phyloP scores from a whole-genome alignment of 2,329 filamentous ascomycete species.

The Ciborinia camelliae region DNA sequence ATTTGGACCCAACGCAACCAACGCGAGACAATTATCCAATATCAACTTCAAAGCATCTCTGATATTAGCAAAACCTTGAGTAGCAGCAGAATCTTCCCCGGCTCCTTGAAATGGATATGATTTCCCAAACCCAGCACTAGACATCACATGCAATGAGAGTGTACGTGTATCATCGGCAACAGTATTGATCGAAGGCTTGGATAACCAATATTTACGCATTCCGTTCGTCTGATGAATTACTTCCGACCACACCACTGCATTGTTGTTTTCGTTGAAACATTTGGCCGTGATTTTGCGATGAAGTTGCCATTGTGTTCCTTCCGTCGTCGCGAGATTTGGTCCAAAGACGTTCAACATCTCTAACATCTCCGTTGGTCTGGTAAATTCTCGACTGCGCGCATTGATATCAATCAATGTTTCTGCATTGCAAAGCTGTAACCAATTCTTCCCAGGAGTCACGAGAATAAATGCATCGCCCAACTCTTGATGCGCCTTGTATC shows the following conservation, averaged over 20 bases:
- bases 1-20: slow-evolving; percentile 10
- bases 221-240: slow-evolving; percentile 11
- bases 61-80: neutral
- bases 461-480: slow-evolving; percentile 15
- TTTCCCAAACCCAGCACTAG: slow-evolving; percentile 12
- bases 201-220: slow-evolving; percentile 12
- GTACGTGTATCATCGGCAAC: slow-evolving; percentile 11
- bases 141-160: slow-evolving; percentile 15
- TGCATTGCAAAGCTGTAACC: slow-evolving; percentile 14
- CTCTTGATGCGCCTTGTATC: slow-evolving; percentile 12
- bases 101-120: slow-evolving; percentile 11
- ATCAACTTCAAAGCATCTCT: slow-evolving; percentile 12
- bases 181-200: neutral
- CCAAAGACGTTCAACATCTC: slow-evolving; percentile 15
- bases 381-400: neutral
- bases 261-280: slow-evolving; percentile 12
- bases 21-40: slow-evolving; percentile 11
- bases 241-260: slow-evolving; percentile 11
- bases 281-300: slow-evolving; percentile 15
- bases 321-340: slow-evolving; percentile 11
- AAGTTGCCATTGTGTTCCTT: slow-evolving; percentile 15
- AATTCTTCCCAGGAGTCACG: slow-evolving; percentile 16
- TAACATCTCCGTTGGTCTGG: slow-evolving; percentile 12
- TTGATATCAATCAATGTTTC: slow-evolving; percentile 4
- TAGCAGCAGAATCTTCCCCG: neutral